Evolutionary conservation across 768 basidiomycete species (phyloP).

Genomic region (Amanita rubescens): DNA sequence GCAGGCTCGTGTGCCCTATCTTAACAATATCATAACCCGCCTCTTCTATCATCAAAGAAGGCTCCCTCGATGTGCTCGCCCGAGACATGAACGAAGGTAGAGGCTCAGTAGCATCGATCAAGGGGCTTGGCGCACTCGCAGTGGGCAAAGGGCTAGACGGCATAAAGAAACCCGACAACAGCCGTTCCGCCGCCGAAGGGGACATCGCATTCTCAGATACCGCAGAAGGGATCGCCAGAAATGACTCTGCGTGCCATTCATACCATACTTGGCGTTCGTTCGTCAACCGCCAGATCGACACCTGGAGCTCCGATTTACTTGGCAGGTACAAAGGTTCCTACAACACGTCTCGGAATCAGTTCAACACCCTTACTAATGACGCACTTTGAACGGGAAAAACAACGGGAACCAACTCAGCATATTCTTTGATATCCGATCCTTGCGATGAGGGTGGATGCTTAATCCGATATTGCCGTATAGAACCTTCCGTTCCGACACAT

Average conservation of each 20-base stretch:
- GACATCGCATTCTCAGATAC: conserved; percentile 12
- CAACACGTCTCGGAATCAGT: conserved; percentile 1
- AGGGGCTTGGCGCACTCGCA: conserved; percentile 49
- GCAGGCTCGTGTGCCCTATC: conserved; percentile 90
- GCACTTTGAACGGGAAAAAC: conserved; percentile 88
- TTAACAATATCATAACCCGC: conserved; percentile 53
- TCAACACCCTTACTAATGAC: conserved; percentile 16
- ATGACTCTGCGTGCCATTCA: conserved; percentile 96
- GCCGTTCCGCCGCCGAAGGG: neutral
- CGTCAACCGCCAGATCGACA: conserved; percentile 91
- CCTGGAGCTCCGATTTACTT: conserved; percentile 84
- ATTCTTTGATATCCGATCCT: conserved; percentile 81
- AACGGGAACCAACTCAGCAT: conserved; percentile 99
- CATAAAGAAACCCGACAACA: conserved; percentile 12
- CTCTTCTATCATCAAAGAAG: conserved; percentile 5
- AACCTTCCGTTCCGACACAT: conserved; percentile 26
- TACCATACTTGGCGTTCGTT: conserved; percentile 93
- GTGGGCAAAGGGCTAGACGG: conserved; percentile 12
- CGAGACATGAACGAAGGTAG: conserved; percentile 17
- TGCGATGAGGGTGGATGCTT: conserved; percentile 89
- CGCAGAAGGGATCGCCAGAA: conserved; percentile 53
- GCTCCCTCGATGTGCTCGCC: conserved; percentile 7
- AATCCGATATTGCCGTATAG: conserved; percentile 86
- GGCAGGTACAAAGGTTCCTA: conserved; percentile 94
- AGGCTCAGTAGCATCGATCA: conserved; percentile 57